These are phyloP conservation scores for Verruconis gallopava DNA, from an alignment of 2,329 filamentous ascomycete species.

Conservation along the genomic window DNA sequence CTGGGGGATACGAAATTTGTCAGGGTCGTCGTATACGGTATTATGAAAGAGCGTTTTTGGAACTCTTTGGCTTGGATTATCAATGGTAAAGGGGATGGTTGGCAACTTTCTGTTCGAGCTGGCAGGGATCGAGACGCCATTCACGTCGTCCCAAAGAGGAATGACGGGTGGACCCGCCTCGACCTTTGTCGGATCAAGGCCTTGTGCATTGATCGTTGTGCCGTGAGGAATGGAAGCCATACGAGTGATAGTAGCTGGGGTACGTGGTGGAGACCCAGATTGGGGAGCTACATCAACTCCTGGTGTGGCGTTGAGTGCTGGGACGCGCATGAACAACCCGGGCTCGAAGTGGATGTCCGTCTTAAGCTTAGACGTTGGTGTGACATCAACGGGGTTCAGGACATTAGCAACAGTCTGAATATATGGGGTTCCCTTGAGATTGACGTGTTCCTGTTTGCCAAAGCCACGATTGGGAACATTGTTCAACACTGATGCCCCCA, in stretches of 20 bases:
- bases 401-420: conserved; percentile 1
- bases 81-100: no score
- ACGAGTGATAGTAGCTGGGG: conserved; percentile 14
- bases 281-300: no score
- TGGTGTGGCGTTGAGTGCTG: conserved; percentile 19
- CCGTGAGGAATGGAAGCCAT: conserved; percentile 34
- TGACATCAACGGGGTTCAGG: conserved; percentile 18
- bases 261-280: no score
- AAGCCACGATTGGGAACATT: conserved; percentile 28
- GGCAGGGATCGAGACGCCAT: no score
- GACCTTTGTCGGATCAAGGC: not conserved
- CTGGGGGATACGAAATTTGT: no score
- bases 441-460: conserved; percentile 15
- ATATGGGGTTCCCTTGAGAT: conserved; percentile 1
- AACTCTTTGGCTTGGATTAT: no score
- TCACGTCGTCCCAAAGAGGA: no score
- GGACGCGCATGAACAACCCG: conserved; percentile 29
- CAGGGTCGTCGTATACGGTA: no score
- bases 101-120: no score
- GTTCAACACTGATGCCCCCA: conserved; percentile 17
- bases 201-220: conserved; percentile 27
- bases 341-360: conserved; percentile 31
- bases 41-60: no score
- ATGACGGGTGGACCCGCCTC: conserved; percentile 12
- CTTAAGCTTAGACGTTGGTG: no score